These are phyloP conservation scores for Yamadazyma sp. DNA, from an alignment of 805 yeast genomes.

Conservation along the genomic window DNA sequence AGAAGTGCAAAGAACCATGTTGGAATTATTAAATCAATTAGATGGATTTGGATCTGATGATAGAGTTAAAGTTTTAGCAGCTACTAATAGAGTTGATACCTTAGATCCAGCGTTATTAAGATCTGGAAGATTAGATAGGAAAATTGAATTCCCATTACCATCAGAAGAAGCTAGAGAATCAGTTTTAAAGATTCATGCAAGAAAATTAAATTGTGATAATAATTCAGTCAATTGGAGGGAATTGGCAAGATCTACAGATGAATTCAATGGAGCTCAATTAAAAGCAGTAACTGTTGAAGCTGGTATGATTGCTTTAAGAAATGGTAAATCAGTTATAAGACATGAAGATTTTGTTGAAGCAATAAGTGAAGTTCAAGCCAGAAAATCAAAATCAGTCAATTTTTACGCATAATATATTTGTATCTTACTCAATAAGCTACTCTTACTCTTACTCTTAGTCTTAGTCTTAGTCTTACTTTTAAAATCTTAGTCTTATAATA, in stretches of 20 bases:
- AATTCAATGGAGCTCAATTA: constrained; percentile 97
- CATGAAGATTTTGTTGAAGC: constrained; percentile 99
- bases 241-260: constrained; percentile 96
- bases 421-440: not conserved
- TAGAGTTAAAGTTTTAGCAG: constrained; percentile 94
- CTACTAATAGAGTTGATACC: constrained; percentile 97
- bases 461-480: too few species aligned
- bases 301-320: constrained; percentile 98
- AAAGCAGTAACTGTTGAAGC: constrained; percentile 99
- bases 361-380: constrained; percentile 95
- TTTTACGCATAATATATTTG: constrained; percentile 71
- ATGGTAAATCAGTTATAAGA: constrained; percentile 84
- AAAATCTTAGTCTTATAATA: too few species aligned
- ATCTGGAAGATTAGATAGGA: constrained; percentile 96
- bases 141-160: constrained; percentile 97
- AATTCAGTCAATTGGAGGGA: constrained; percentile 95
- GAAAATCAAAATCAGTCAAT: constrained; percentile 91
- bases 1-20: constrained; percentile 48
- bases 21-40: constrained; percentile 47
- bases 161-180: constrained; percentile 97
- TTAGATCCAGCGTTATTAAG: constrained; percentile 97
- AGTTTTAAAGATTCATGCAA: constrained; percentile 92
- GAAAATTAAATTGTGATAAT: constrained; percentile 89
- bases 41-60: constrained; percentile 99
- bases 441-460: not conserved